Evolutionary conservation across 768 basidiomycete genomes (phyloP).

Genomic region (Amanita pseudoporphyria): DNA sequence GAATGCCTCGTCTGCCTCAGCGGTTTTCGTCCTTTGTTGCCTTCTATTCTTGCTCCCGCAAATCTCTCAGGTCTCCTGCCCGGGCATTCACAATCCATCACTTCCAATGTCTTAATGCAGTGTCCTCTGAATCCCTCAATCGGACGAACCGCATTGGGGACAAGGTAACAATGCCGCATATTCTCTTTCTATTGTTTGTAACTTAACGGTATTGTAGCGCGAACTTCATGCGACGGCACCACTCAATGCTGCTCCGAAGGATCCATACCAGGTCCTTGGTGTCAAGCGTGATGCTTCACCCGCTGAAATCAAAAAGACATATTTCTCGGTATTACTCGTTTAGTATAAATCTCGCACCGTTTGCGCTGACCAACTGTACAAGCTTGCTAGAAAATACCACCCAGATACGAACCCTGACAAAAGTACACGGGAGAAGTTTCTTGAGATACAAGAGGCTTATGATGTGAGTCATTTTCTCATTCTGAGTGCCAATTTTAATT

Average conservation of each 20-base stretch:
- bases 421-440: conserved; percentile 82
- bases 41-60: conserved; percentile 46
- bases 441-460: conserved; percentile 96
- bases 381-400: conserved; percentile 98
- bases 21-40: conserved; percentile 47
- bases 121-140: conserved; percentile 5
- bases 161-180: conserved; percentile 26
- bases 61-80: conserved; percentile 16
- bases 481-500: background rate
- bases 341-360: background rate
- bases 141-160: conserved; percentile 21
- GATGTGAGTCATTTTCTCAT: conserved; percentile 49
- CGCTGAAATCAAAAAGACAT: conserved; percentile 94
- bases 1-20: conserved; percentile 34
- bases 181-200: conserved; percentile 6
- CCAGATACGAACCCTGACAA: conserved; percentile 96
- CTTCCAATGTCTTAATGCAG: conserved; percentile 23
- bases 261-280: conserved; percentile 89
- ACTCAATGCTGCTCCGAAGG: conserved; percentile 50
- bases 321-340: conserved; percentile 63
- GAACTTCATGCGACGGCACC: conserved; percentile 62
- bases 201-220: conserved; percentile 40
- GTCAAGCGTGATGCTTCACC: conserved; percentile 73
- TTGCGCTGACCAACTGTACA: conserved; percentile 11
- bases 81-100: conserved; percentile 32